Evolutionary conservation across 2,329 filamentous ascomycete genomes (phyloP).

Genomic region (Hortaea sp.): DNA sequence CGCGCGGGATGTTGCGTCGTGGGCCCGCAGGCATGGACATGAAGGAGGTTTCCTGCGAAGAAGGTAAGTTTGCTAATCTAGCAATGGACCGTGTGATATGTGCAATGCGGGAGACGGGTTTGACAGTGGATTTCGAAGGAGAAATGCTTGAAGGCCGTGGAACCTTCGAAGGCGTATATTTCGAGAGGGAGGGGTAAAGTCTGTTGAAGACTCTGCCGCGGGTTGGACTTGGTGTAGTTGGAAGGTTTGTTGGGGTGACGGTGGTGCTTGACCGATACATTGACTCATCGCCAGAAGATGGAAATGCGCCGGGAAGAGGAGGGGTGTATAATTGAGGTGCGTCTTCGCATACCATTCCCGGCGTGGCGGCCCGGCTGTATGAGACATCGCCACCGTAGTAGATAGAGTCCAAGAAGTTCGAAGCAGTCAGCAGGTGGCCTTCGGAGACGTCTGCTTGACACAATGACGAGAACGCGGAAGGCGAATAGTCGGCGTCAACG

Average conservation of each 20-base stretch:
- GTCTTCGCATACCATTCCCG: slow-evolving; percentile 32
- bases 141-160: slow-evolving; percentile 4
- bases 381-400: slow-evolving; percentile 53
- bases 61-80: slow-evolving; percentile 15
- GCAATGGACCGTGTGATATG: slow-evolving; percentile 15
- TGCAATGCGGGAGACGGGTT: background rate
- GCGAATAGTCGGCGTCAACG: slow-evolving; percentile 47
- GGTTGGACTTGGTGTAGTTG: background rate
- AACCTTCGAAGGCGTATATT: slow-evolving; percentile 9
- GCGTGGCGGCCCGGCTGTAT: slow-evolving; percentile 34
- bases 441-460: slow-evolving; percentile 71
- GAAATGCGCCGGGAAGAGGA: slow-evolving; percentile 20
- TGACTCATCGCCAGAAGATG: slow-evolving; percentile 7
- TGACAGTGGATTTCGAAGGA: slow-evolving; percentile 5
- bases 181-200: slow-evolving; percentile 21
- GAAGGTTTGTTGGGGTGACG: slow-evolving; percentile 4
- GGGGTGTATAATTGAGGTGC: slow-evolving; percentile 3
- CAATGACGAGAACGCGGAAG: slow-evolving; percentile 61
- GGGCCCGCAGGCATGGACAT: slow-evolving; percentile 35
- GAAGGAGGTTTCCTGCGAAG: slow-evolving; percentile 25
- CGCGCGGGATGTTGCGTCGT: slow-evolving; percentile 52
- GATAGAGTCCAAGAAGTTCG: slow-evolving; percentile 67
- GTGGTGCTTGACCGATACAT: slow-evolving; percentile 7
- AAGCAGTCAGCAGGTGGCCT: slow-evolving; percentile 62
- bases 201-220: slow-evolving; percentile 17